Conservation (phyloP, 2,329 filamentous ascomycete genomes). For the Cercospora zeina region DNA sequence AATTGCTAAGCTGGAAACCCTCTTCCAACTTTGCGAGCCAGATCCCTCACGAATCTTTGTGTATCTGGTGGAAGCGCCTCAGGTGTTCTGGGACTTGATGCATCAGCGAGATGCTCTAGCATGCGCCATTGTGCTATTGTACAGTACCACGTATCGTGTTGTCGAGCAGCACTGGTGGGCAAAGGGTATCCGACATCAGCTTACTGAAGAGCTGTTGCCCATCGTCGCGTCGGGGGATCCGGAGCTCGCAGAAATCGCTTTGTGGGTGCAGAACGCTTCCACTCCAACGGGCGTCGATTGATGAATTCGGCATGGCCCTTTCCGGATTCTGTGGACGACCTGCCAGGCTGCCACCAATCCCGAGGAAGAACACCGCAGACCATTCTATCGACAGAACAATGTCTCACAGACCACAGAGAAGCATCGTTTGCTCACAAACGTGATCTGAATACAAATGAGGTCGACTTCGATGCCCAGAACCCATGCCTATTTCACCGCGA, state of each 20-base stretch:
- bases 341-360: too few relatives aligned
- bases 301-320: neutral
- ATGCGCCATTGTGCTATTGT: slow-evolving; percentile 23
- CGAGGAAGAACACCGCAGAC: too few relatives aligned
- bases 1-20: slow-evolving; percentile 22
- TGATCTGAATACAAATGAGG: too few relatives aligned
- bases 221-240: slow-evolving; percentile 21
- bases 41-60: slow-evolving; percentile 25
- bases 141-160: slow-evolving; percentile 19
- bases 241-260: slow-evolving; percentile 24
- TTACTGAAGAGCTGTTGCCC: slow-evolving; percentile 25
- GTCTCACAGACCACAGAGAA: too few relatives aligned
- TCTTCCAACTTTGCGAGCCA: slow-evolving; percentile 17
- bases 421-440: too few relatives aligned
- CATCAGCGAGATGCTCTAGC: slow-evolving; percentile 20
- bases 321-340: too few relatives aligned
- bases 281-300: neutral
- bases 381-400: too few relatives aligned
- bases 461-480: too few relatives aligned
- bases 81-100: slow-evolving; percentile 25
- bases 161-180: slow-evolving; percentile 29
- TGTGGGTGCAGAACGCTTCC: slow-evolving; percentile 21
- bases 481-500: too few relatives aligned
- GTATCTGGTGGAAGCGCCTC: slow-evolving; percentile 21
- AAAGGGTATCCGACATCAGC: slow-evolving; percentile 17